Evolutionary conservation across 257 asterid genomes (phyloP), one percentile per base, ranked within the genome.

Genomic region (Leonotis leonurus): DNA sequence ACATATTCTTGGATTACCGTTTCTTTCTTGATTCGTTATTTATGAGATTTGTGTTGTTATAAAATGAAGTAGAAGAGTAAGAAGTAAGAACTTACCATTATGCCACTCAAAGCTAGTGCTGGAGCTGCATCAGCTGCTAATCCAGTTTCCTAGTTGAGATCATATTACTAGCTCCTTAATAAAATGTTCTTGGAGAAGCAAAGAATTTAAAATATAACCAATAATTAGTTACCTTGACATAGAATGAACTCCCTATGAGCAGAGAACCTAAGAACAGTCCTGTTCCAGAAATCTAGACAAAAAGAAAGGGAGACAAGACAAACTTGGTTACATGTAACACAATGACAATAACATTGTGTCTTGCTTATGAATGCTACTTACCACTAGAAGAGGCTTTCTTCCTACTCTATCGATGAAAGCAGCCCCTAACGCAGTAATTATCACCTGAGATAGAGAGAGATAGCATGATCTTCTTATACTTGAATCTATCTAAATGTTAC

Each of bases 361-460:
- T 44, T 26, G 58, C 26, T 40, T 44, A 44, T 29, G 56, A 49
- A 68, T 2, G 33, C 62, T 44, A 48, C 36, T 45, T 89, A 93
- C 99, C 88, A 89, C 73, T 76, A 89, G 32, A 44, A 85, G 95
- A 48, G 97, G 99, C 64, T 89, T 89, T 64, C 99, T 58, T 71
- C 99, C 99, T 0, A 84, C 89, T 77, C 73, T 73, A 68, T 93
- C 97, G 1, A 93, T 81, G 32, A 93, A 67, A 25, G 75, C 16
- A 33, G 96, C 96, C 52, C 91, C 96, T 36, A 80, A 30, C 58
- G 82, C 91, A 6, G 97, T 89, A 75, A 89, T 64, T 54, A 90
- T 61, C 63, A 86, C 85, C 97, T 87, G 81, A 54, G 14, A 67
- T 22, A 36, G 5, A 49, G 24, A 32, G 12, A 54, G 9, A 61